Percentiles rank a stretch among this genome's conserved stretches.
Conservation (phyloP, 169 alveolate genomes). For the Eimeria tenella region DNA sequence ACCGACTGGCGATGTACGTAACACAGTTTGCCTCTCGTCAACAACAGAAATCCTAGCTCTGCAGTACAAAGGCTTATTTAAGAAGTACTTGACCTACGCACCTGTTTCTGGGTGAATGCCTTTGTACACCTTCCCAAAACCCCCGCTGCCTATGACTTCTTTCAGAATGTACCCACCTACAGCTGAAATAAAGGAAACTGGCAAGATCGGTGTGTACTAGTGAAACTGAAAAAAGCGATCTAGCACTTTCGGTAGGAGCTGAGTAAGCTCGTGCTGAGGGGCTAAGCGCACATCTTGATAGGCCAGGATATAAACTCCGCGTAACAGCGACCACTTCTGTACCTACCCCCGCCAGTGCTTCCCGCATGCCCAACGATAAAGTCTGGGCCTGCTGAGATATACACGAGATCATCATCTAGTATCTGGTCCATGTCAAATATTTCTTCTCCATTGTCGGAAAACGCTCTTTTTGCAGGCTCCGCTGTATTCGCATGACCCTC, state of each 20-base stretch:
- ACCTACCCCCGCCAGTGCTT: slow-evolving; percentile 62
- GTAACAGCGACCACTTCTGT: neutral
- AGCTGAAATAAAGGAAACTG: slow-evolving; percentile 23
- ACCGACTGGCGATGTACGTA: too few relatives aligned
- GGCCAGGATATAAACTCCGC: too few relatives aligned
- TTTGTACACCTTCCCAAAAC: slow-evolving; percentile 77
- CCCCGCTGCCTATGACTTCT: slow-evolving; percentile 76
- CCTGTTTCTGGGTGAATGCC: slow-evolving; percentile 78
- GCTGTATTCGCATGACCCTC: slow-evolving; percentile 31
- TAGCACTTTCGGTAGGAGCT: too few relatives aligned
- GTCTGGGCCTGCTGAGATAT: slow-evolving; percentile 53
- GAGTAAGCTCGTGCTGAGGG: too few relatives aligned
- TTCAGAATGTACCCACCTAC: slow-evolving; percentile 75
- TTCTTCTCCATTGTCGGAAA: slow-evolving; percentile 72
- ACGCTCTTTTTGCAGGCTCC: slow-evolving; percentile 73
- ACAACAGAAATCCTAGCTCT: too few relatives aligned
- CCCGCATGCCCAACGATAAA: slow-evolving; percentile 46
- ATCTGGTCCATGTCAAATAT: slow-evolving; percentile 66
- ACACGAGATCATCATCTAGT: slow-evolving; percentile 77
- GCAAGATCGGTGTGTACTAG: neutral
- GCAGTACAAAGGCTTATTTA: too few relatives aligned
- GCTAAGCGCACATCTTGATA: too few relatives aligned
- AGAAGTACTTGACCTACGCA: neutral
- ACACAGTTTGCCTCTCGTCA: too few relatives aligned
- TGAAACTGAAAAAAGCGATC: neutral